Conservation (phyloP, 2,329 filamentous ascomycete species). For the Taxawa tesnikishii region DNA sequence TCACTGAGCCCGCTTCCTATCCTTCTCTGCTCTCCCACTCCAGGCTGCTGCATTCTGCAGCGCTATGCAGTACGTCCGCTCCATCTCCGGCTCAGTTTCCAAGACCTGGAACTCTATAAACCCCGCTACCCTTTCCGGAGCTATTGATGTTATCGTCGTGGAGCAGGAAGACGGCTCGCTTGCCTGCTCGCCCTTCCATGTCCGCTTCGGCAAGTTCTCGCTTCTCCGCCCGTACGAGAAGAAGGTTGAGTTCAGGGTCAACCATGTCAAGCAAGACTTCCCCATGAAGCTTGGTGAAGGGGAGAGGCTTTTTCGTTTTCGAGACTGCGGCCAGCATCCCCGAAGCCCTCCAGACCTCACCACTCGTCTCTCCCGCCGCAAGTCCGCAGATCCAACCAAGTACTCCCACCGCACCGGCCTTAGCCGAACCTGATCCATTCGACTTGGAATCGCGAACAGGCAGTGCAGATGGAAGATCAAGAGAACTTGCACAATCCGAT, state of each 20-base stretch:
- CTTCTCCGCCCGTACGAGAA: slow-evolving; percentile 91
- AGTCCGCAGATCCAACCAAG: slow-evolving; percentile 58
- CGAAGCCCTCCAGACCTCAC: slow-evolving; percentile 87
- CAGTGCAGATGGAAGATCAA: slow-evolving; percentile 4
- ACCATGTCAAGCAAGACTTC: slow-evolving; percentile 81
- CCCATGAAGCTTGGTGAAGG: slow-evolving; percentile 98
- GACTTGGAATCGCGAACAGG: slow-evolving; percentile 42
- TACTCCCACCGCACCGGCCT: slow-evolving; percentile 26
- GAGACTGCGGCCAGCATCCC: slow-evolving; percentile 88
- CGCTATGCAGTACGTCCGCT: slow-evolving; percentile 93
- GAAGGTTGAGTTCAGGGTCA: slow-evolving; percentile 97
- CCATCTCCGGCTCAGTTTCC: slow-evolving; percentile 87
- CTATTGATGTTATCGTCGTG: slow-evolving; percentile 97
- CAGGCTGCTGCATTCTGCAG: slow-evolving; percentile 4
- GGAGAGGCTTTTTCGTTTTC: slow-evolving; percentile 99
- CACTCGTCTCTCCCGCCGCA: slow-evolving; percentile 75
- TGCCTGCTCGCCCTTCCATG: slow-evolving; percentile 92
- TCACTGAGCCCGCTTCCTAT: no score
- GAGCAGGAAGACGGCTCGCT: slow-evolving; percentile 84
- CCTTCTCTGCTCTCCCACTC: background rate
- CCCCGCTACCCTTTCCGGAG: slow-evolving; percentile 88
- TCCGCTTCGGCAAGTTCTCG: slow-evolving; percentile 97
- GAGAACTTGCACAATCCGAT: slow-evolving; percentile 13
- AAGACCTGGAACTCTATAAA: slow-evolving; percentile 99
- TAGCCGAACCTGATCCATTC: slow-evolving; percentile 60